These are phyloP conservation scores for Tylopilus vinaceipallidus DNA, from an alignment of 768 basidiomycete genomes.

Conservation along the genomic window DNA sequence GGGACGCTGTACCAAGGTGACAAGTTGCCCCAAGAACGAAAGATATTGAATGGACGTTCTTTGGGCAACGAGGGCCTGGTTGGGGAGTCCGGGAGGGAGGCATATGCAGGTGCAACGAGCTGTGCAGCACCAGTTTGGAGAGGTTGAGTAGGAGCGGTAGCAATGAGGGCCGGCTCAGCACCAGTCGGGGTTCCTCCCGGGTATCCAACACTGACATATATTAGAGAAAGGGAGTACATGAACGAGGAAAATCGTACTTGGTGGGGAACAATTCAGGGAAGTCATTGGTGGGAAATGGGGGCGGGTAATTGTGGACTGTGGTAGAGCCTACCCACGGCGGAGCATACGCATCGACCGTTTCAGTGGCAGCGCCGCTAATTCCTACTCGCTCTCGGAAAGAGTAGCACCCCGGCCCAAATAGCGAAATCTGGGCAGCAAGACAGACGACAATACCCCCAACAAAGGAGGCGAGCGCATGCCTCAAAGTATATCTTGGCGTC, in stretches of 20 bases:
- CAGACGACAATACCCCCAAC: slow-evolving; percentile 51
- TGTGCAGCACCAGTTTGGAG: slow-evolving; percentile 67
- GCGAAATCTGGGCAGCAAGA: slow-evolving; percentile 46
- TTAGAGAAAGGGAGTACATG: not conserved
- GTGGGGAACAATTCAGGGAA: slow-evolving; percentile 75
- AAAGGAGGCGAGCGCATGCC: slow-evolving; percentile 50
- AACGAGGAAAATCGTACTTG: slow-evolving; percentile 24
- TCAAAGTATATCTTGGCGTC: slow-evolving; percentile 10
- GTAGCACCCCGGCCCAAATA: slow-evolving; percentile 35
- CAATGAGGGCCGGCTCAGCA: slow-evolving; percentile 69
- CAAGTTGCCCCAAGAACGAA: slow-evolving; percentile 81
- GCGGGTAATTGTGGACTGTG: slow-evolving; percentile 66
- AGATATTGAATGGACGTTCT: slow-evolving; percentile 55
- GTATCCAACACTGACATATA: slow-evolving; percentile 54
- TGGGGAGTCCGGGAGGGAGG: slow-evolving; percentile 21
- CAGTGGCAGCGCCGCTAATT: not conserved
- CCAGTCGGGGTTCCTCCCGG: slow-evolving; percentile 78
- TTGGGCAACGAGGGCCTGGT: slow-evolving; percentile 1
- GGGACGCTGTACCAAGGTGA: slow-evolving; percentile 84
- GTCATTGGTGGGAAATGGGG: slow-evolving; percentile 68
- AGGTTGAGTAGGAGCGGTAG: slow-evolving; percentile 77
- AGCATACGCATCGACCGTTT: slow-evolving; percentile 41
- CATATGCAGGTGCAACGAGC: slow-evolving; percentile 50
- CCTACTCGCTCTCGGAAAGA: slow-evolving; percentile 9
- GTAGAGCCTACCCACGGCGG: slow-evolving; percentile 74